These are phyloP conservation scores for Penicillium steckii DNA, from an alignment of 495 filamentous ascomycete genomes.

Conservation along the genomic window DNA sequence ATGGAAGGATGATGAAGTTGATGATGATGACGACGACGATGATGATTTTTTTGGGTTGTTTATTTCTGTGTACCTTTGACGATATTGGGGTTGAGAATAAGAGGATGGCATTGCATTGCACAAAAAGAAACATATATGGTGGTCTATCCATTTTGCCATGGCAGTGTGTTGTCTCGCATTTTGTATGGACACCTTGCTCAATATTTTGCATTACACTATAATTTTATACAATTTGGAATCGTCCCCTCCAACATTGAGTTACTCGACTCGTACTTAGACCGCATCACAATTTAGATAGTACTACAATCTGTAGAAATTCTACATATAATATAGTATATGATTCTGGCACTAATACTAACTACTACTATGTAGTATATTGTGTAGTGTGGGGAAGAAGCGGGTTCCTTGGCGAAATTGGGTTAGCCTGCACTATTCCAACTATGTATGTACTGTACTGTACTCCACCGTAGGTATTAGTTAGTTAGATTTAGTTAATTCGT, in stretches of 20 bases:
- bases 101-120: not conserved
- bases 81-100: not conserved
- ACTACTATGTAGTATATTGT: no score
- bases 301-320: no score
- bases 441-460: no score
- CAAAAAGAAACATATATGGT: not conserved
- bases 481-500: no score
- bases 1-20: no score
- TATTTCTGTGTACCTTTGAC: not conserved
- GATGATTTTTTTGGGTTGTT: conserved; percentile 12
- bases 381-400: not conserved
- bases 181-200: not conserved
- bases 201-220: not conserved
- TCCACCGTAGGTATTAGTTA: no score
- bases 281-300: no score
- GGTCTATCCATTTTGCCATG: not conserved
- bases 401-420: not conserved
- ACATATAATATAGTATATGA: no score
- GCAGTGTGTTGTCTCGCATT: not conserved
- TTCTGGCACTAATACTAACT: no score
- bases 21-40: no score
- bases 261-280: not conserved
- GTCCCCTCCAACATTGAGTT: not conserved
- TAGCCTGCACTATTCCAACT: no score
- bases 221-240: not conserved